A percentile compares a stretch with the other conserved stretches of the same genome.
Evolutionary conservation across 257 asterid species (phyloP).

Genomic region (Nicotiana paniculata): DNA sequence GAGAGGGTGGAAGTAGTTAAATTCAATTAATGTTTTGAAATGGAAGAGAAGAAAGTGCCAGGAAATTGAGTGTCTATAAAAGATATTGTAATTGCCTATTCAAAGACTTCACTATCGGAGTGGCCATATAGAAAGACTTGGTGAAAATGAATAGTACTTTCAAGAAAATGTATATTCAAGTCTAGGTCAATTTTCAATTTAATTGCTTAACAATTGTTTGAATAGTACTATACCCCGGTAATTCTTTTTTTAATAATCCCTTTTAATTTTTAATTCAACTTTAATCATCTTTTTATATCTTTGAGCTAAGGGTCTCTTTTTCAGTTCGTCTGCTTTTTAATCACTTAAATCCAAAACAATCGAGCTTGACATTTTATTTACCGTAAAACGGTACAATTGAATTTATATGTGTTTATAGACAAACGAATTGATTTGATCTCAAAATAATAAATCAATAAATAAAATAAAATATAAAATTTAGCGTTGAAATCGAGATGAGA

Average conservation of each 20-base stretch:
- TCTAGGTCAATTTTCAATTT: constrained; percentile 1
- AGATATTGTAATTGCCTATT: background rate
- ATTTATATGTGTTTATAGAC: no score
- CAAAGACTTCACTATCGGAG: background rate
- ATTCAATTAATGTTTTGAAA: background rate
- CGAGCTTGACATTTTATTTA: background rate
- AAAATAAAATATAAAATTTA: no score
- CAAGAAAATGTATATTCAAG: background rate
- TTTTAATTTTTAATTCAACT: no score
- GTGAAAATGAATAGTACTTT: background rate
- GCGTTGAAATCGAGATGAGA: no score
- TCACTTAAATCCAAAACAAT: background rate
- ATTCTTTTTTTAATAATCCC: background rate
- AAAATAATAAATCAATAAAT: no score
- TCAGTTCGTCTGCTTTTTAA: background rate
- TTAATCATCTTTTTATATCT: no score
- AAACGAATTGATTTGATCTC: no score
- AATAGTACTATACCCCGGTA: background rate
- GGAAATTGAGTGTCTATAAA: background rate
- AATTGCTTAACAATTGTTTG: background rate
- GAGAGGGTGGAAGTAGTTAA: background rate
- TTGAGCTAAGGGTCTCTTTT: background rate
- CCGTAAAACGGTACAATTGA: no score
- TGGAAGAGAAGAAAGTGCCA: constrained; percentile 1
- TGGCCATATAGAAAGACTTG: background rate